Evolutionary conservation across 192 early-diverging fungal genomes (phyloP).

Genomic region (Mortierella alpina): DNA sequence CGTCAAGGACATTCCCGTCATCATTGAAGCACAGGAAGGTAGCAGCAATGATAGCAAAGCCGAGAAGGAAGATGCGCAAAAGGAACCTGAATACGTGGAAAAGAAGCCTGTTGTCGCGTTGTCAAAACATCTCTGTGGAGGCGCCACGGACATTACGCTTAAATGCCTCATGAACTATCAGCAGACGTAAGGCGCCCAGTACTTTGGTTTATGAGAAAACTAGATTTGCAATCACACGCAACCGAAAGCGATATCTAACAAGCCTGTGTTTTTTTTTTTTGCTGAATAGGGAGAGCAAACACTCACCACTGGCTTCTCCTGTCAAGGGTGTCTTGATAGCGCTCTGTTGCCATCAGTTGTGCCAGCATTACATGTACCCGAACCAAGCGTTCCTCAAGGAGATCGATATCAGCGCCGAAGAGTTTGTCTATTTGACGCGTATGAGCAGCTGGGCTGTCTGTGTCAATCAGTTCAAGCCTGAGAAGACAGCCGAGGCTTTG

Average conservation of each 20-base stretch:
- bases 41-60: neutral
- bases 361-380: conserved; percentile 77
- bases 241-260: too few species aligned
- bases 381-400: conserved; percentile 71
- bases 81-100: conserved; percentile 37
- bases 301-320: conserved; percentile 42
- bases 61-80: neutral
- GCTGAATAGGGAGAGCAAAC: conserved; percentile 6
- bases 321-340: conserved; percentile 84
- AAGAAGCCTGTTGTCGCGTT: conserved; percentile 73
- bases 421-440: conserved; percentile 72
- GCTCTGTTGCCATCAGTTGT: conserved; percentile 90
- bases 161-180: conserved; percentile 70
- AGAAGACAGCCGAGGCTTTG: conserved; percentile 30
- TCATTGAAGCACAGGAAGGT: neutral
- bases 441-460: conserved; percentile 87
- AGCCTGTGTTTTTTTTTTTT: too few species aligned
- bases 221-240: neutral
- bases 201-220: neutral
- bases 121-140: conserved; percentile 94
- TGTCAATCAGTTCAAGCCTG: conserved; percentile 51
- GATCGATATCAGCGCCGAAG: conserved; percentile 59
- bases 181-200: conserved; percentile 29
- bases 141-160: conserved; percentile 88
- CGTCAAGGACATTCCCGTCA: neutral